phyloP scores from a whole-genome alignment of 345 rosid genomes.

The Lenwebbia sp. region DNA sequence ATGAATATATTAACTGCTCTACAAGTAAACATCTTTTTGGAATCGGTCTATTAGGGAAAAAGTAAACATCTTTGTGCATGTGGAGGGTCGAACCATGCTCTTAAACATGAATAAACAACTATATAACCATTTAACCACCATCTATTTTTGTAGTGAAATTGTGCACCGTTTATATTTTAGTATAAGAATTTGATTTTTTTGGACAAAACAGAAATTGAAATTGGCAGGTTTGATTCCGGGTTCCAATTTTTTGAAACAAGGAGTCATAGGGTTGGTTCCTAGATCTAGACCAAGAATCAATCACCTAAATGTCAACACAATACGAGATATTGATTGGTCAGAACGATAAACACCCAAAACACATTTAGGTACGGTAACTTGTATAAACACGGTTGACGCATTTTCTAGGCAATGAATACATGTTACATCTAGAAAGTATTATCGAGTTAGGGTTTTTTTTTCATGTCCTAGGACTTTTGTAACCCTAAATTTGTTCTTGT shows the following conservation, averaged over 20 bases:
- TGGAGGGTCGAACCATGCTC: not conserved
- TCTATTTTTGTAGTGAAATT: not conserved
- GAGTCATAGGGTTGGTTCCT: not conserved
- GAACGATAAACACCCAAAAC: not conserved
- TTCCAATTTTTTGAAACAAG: not conserved
- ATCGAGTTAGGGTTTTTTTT: not conserved
- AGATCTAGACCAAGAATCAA: not conserved
- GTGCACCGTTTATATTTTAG: not conserved
- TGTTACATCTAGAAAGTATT: not conserved
- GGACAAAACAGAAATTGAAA: not conserved
- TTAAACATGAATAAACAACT: not conserved
- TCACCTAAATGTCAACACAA: not conserved
- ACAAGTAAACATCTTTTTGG: not conserved
- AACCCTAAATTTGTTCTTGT: not conserved
- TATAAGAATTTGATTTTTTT: not conserved
- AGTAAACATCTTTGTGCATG: not conserved
- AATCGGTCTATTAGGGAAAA: not conserved
- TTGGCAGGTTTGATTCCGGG: too few relatives aligned
- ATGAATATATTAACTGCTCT: too few relatives aligned
- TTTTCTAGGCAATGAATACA: not conserved
- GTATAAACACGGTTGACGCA: not conserved
- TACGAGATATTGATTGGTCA: not conserved
- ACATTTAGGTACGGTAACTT: rapidly evolving
- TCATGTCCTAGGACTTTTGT: not conserved
- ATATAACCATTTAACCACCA: not conserved